Evolutionary conservation across 805 yeast species (phyloP), one percentile per base, ranked within the genome.

Genomic region (Nakazawaea molendinolei): DNA sequence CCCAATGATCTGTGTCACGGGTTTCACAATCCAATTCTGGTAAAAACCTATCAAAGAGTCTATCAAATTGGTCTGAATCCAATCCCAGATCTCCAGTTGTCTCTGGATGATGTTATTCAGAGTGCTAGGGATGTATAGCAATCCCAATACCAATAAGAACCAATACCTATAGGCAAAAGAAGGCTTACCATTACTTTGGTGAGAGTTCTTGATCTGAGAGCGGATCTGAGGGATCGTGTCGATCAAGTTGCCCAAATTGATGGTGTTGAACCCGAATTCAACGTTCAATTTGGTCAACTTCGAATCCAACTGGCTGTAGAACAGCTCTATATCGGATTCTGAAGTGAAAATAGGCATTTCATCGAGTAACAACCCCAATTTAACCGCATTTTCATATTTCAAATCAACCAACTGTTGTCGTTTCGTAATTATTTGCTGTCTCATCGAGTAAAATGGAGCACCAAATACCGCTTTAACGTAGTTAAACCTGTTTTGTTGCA

Each of bases 1-100:
- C 31, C 74, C 69, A 45, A 86, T 60, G 44, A 90, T 79, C 47
- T 83, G 79, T 28, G 64, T 62, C 14, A 84, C 51, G 1, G 97
- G 98, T 31, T 71, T 70, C 27, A 86, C 61, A 3, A 90, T 70
- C 97, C 98, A 90, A 53, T 89, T 86, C 22, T 65, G 57, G 65
- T 79, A 71, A 47, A 89, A 80, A 4, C 90, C 86, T 20, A 52
- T 50, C 1, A 67, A 49, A 0, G 94, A 79, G n/a, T 78, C 84
- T 12, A 77, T 55, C 5, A 86, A 51, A 36, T 81, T 79, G 33
- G 64, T 62, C 34, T 63, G 60, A 29, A 76, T 40, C 79, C 92
- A 85, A 1, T 63, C 51, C 3, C 63, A 43, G 13, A 86, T 73
- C 13, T 63, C 69, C 13, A 59, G 60, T 41, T 83, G 64, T 43